Evolutionary conservation across 306 rosid species (phyloP).

Genomic region (Vigna unguiculata): DNA sequence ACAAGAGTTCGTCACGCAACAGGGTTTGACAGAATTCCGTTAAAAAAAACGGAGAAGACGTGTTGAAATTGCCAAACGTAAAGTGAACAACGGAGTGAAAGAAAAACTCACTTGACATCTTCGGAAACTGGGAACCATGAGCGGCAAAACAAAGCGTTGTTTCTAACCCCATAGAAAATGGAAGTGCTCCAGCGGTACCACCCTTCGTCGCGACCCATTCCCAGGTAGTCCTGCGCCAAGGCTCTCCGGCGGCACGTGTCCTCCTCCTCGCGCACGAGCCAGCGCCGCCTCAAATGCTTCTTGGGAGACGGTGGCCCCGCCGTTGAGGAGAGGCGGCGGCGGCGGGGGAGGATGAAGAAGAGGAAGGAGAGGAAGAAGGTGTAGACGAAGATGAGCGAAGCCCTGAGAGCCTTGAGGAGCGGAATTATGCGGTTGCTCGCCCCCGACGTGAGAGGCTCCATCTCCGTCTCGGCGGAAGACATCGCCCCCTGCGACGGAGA

Average conservation of each 20-base stretch:
- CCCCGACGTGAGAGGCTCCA: constrained; percentile 96
- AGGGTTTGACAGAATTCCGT: background rate
- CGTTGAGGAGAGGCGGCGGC: constrained; percentile 49
- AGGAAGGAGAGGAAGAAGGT: constrained; percentile 68
- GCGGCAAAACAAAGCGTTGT: constrained; percentile 80
- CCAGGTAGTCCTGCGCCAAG: constrained; percentile 69
- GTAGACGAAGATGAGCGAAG: constrained; percentile 65
- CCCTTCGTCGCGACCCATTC: constrained; percentile 60
- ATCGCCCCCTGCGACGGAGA: constrained; percentile 52
- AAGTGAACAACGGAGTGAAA: background rate
- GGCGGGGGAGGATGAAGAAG: constrained; percentile 65
- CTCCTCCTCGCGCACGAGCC: constrained; percentile 79
- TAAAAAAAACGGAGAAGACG: background rate
- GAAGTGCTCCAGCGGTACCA: constrained; percentile 67
- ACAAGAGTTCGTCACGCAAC: constrained; percentile 13
- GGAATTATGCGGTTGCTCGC: constrained; percentile 99
- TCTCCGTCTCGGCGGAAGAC: constrained; percentile 60
- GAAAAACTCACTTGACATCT: constrained; percentile 67
- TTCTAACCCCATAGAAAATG: constrained; percentile 67
- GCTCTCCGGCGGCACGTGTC: constrained; percentile 79
- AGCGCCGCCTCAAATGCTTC: constrained; percentile 60
- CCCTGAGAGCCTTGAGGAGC: constrained; percentile 65
- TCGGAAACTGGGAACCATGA: constrained; percentile 79
- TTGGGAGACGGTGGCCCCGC: constrained; percentile 49
- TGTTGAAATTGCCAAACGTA: constrained; percentile 6